Percentiles rank a stretch among this genome's conserved stretches.
phyloP scores from a whole-genome alignment of 139 green algal genomes.

The Micromonas commoda region DNA sequence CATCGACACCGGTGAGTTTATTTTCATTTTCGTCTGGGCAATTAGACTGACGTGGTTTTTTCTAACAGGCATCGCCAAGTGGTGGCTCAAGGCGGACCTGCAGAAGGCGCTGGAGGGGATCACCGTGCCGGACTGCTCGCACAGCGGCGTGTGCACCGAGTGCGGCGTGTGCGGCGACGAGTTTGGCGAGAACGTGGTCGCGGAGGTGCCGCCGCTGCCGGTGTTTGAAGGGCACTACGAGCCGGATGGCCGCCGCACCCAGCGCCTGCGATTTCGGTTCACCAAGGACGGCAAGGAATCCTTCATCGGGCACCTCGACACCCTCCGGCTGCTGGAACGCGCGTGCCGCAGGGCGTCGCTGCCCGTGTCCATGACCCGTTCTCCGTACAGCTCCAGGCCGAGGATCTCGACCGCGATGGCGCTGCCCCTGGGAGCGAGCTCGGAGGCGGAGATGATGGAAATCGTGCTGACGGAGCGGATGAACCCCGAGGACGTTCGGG shows the following conservation, averaged over 20 bases:
- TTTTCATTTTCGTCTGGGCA: too few species aligned
- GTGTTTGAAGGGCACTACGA: conserved; percentile 51
- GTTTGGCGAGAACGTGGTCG: conserved; percentile 53
- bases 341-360: conserved; percentile 54
- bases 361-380: conserved; percentile 38
- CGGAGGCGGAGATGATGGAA: conserved; percentile 48
- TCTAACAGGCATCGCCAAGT: conserved; percentile 64
- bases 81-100: conserved; percentile 69
- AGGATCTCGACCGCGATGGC: conserved; percentile 44
- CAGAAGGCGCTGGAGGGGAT: conserved; percentile 60
- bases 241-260: conserved; percentile 34
- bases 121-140: conserved; percentile 66
- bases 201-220: conserved; percentile 50
- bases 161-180: conserved; percentile 68
- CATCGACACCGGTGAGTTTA: conserved; percentile 57
- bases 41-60: too few species aligned
- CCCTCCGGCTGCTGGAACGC: conserved; percentile 53
- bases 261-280: conserved; percentile 52
- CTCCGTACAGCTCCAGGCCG: conserved; percentile 43
- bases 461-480: conserved; percentile 36
- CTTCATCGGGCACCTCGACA: conserved; percentile 64
- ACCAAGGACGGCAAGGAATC: conserved; percentile 49
- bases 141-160: conserved; percentile 57
- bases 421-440: conserved; percentile 55
- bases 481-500: conserved; percentile 22